Evolutionary conservation across 257 asterid species (phyloP).

Genomic region (Solanum chmielewskii): DNA sequence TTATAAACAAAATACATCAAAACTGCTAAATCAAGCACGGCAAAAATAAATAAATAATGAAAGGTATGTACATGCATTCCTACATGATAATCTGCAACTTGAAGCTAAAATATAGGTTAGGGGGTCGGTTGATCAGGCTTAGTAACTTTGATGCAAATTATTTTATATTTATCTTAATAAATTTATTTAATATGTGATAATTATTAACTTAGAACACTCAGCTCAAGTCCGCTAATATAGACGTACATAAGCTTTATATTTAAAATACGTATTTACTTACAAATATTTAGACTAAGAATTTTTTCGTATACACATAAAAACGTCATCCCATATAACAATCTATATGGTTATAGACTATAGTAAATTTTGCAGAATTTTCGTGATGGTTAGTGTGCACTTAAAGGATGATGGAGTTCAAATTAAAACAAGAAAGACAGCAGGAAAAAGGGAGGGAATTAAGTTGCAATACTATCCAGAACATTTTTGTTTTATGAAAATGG

Average conservation of each 20-base stretch:
- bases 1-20: too few species aligned
- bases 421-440: neutral
- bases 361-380: neutral
- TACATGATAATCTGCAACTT: neutral
- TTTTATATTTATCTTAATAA: neutral
- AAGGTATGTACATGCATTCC: neutral
- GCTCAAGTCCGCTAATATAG: neutral
- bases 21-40: neutral
- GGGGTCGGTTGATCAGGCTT: rapidly evolving
- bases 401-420: neutral
- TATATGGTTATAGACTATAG: neutral
- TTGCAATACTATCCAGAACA: neutral
- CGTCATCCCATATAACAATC: neutral
- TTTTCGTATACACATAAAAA: too few species aligned
- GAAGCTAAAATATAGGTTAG: neutral
- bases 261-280: neutral
- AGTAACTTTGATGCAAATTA: neutral
- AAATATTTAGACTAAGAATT: rapidly evolving
- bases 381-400: neutral
- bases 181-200: neutral
- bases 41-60: neutral
- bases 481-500: neutral
- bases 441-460: neutral
- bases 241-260: neutral
- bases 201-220: neutral